Evolutionary conservation across 768 basidiomycete species (phyloP), one percentile per base, ranked within the genome.

Genomic region (Steccherinum ochraceum): DNA sequence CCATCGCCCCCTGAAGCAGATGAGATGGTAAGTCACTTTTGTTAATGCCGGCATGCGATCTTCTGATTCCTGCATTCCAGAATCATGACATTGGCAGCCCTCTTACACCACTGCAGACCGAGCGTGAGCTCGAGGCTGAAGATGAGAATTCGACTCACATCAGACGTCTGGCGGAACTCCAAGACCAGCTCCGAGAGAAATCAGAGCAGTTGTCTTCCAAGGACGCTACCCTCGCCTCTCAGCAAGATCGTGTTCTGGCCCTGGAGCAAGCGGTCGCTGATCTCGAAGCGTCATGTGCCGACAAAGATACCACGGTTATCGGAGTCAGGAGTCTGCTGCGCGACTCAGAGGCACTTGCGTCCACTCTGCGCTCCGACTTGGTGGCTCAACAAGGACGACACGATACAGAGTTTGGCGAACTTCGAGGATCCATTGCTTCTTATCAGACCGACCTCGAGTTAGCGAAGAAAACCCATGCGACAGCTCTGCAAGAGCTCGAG

Each of bases 231-330:
- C 27, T 51, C 1, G 20, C 24, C 23, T 35, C 41, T 19, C 46
- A 50, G 16, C 30, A 35, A 16, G 16, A 35, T 35, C 30, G 30
- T 3, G 2, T 11, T 12, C 30, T 45, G 35, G 12, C 3, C 20
- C 44, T 66, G 20, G 55, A 62, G 24, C 27, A 45, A 4, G 53
- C 65, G 16, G 42, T 58, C 44, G 45, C 56, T 11, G 51, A 49
- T 13, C 52, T 52, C 24, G 54, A 63, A 40, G 46, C 49, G n/a
- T 51, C 49, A 12, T 45, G 40, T 19, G 39, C 21, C 18, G 39
- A 24, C 13, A 35, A 35, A 16, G 30, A 35, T 35, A 35, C 30
- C 7, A 35, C 30, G 30, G 16, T 35, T 35, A 16, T 35, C 30
- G 30, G 30, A 35, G 30, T 35, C 30, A 7, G 16, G 30, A 16